Percentiles rank a stretch among this genome's conserved stretches.
Evolutionary conservation across 2,329 filamentous ascomycete genomes (phyloP).

Genomic region (Cordyceps fumosorosea): DNA sequence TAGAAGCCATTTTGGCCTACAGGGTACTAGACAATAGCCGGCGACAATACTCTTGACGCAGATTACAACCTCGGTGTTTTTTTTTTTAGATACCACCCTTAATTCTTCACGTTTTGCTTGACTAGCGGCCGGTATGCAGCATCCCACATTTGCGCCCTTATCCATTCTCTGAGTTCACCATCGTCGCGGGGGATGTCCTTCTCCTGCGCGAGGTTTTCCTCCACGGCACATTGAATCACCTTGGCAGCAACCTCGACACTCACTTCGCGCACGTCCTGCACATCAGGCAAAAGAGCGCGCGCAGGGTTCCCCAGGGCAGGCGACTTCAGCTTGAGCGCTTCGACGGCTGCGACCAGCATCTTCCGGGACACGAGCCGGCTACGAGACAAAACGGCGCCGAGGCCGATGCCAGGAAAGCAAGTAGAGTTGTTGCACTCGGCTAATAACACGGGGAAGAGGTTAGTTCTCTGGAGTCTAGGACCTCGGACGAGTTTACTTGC

Average conservation of each 20-base stretch:
- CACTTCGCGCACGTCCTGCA: slow-evolving; percentile 65
- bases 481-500: too few relatives aligned
- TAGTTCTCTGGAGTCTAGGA: too few relatives aligned
- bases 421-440: slow-evolving; percentile 85
- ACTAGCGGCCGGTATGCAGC: slow-evolving; percentile 59
- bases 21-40: too few relatives aligned
- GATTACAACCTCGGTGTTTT: too few relatives aligned
- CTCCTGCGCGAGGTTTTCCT: slow-evolving; percentile 61
- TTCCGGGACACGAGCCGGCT: slow-evolving; percentile 61
- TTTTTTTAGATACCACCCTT: too few relatives aligned
- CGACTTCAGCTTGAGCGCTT: slow-evolving; percentile 63
- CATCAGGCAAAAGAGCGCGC: slow-evolving; percentile 67
- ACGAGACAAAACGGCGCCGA: slow-evolving; percentile 68
- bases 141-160: slow-evolving; percentile 75
- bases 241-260: slow-evolving; percentile 70
- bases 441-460: too few relatives aligned
- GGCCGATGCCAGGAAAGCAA: slow-evolving; percentile 78
- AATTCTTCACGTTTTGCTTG: too few relatives aligned
- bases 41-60: too few relatives aligned
- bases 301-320: slow-evolving; percentile 60
- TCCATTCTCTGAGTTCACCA: slow-evolving; percentile 60
- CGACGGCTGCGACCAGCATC: slow-evolving; percentile 76
- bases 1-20: too few relatives aligned
- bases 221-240: slow-evolving; percentile 65
- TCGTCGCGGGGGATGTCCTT: slow-evolving; percentile 54